Conservation (phyloP, 768 basidiomycete genomes). For the Phylloporus arenicola region DNA sequence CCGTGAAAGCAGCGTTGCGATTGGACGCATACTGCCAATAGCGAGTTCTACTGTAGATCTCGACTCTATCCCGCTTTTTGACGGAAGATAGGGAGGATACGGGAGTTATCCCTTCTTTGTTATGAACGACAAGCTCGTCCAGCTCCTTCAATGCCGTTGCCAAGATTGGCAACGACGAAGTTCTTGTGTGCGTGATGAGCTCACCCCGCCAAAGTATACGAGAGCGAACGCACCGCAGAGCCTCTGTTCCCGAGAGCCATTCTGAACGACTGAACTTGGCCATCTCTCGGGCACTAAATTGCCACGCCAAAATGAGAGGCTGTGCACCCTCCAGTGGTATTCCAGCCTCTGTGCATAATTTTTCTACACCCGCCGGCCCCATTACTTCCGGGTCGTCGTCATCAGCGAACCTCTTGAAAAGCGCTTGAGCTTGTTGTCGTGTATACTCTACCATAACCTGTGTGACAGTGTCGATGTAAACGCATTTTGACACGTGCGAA, state of each 20-base stretch:
- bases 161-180: constrained; percentile 46
- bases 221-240: constrained; percentile 37
- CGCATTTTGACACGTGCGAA: neutral
- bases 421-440: constrained; percentile 40
- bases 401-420: constrained; percentile 65
- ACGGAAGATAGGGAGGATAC: constrained; percentile 18
- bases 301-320: constrained; percentile 75
- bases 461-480: constrained; percentile 2
- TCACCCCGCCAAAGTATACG: neutral
- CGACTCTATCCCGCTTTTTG: constrained; percentile 33
- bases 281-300: constrained; percentile 65
- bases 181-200: constrained; percentile 30
- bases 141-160: constrained; percentile 53
- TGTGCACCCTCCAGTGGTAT: constrained; percentile 68
- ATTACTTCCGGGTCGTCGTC: constrained; percentile 45
- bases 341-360: constrained; percentile 62
- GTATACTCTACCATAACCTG: constrained; percentile 39
- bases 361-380: constrained; percentile 68
- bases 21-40: constrained; percentile 49
- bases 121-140: constrained; percentile 52
- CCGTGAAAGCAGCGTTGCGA: constrained; percentile 48
- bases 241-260: constrained; percentile 57
- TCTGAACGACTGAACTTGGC: constrained; percentile 63
- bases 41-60: constrained; percentile 50
- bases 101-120: constrained; percentile 35